Base-by-base conservation (phyloP, 2,329 filamentous ascomycete species). In the Pyricularia pennisetigena region DNA sequence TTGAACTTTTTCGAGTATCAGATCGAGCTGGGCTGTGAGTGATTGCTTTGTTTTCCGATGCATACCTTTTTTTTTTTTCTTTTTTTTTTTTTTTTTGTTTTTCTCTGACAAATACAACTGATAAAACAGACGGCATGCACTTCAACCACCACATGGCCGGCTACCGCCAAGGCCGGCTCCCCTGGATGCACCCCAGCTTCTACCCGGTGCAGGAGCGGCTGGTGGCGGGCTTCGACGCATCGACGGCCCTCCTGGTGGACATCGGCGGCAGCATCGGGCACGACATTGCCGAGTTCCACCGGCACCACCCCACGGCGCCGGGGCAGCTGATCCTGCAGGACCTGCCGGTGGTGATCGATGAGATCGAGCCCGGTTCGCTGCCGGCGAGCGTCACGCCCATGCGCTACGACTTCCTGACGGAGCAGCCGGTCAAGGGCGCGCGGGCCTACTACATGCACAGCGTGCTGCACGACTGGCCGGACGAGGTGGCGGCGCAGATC, bases 301-400 rank as follows among this genome's bases (percentile, higher is more conserved):
- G 71, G 0, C 78, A 79, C 65, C 77, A 78, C 69, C 78, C 80
- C 0, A 66, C 76, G 0, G 72, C 75, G 0, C 77, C 78, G 0
- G 82, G 83, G 1, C 74, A 77, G 4, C 72, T 85, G 2, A 72
- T 86, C 0, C 74, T 86, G 0, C 82, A 86, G 70, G 84, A 86
- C 69, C 74, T 82, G 6, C 76, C 79, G 0, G 72, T 75, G 2
- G 26, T 64, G 23, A 28, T 64, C 2, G 28, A 8, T 10, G 23
- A 32, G 10, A 32, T 29, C 62, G 1, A n/a, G 28, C 26, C 26
- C 3, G 26, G 26, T 14, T 16, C 8, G 9, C 26, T 64, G 3
- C 26, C 62, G 9, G 26, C 62, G 23, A 16, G 12, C 26, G 16
- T 32, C 2, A 29, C 23, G 28, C 20, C 29, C 26, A n/a, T n/a